Evolutionary conservation across 2,329 filamentous ascomycete genomes (phyloP).

Genomic region (Fusarium dimerum): DNA sequence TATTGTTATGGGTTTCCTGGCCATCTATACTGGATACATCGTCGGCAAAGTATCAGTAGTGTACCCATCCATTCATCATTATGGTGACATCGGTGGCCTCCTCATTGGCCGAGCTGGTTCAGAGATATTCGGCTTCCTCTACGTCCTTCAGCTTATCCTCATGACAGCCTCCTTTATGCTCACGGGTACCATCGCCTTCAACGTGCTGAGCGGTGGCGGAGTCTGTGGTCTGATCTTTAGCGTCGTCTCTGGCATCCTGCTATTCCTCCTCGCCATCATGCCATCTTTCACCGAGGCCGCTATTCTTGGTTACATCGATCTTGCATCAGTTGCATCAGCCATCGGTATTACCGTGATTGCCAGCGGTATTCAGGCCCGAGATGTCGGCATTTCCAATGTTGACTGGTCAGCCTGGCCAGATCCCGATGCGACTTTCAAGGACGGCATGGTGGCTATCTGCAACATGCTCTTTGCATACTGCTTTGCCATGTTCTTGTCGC

Average conservation of each 20-base stretch:
- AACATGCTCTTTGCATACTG: constrained; percentile 71
- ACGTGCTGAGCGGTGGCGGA: constrained; percentile 57
- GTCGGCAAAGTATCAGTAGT: constrained; percentile 44
- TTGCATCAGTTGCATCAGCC: constrained; percentile 43
- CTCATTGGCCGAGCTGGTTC: constrained; percentile 58
- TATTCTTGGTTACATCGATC: constrained; percentile 28
- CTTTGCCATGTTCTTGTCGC: constrained; percentile 45
- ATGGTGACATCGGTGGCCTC: constrained; percentile 63
- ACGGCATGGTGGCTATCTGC: constrained; percentile 56
- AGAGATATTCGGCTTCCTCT: constrained; percentile 58
- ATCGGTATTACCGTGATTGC: constrained; percentile 65
- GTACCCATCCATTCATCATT: constrained; percentile 57
- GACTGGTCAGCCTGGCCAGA: constrained; percentile 41
- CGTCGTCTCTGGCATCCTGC: constrained; percentile 40
- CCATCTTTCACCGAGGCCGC: constrained; percentile 39
- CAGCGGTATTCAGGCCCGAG: constrained; percentile 46
- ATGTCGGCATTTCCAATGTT: constrained; percentile 14
- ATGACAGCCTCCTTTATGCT: constrained; percentile 68
- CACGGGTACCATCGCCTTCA: constrained; percentile 66
- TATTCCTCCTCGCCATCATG: constrained; percentile 42
- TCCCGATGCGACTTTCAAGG: constrained; percentile 43
- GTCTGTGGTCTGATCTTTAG: constrained; percentile 41
- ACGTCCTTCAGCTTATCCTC: constrained; percentile 63
- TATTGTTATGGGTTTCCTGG: constrained; percentile 37
- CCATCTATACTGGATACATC: constrained; percentile 43